Evolutionary conservation across 805 yeast genomes (phyloP).

Genomic region (Huiozyma naganishii): DNA sequence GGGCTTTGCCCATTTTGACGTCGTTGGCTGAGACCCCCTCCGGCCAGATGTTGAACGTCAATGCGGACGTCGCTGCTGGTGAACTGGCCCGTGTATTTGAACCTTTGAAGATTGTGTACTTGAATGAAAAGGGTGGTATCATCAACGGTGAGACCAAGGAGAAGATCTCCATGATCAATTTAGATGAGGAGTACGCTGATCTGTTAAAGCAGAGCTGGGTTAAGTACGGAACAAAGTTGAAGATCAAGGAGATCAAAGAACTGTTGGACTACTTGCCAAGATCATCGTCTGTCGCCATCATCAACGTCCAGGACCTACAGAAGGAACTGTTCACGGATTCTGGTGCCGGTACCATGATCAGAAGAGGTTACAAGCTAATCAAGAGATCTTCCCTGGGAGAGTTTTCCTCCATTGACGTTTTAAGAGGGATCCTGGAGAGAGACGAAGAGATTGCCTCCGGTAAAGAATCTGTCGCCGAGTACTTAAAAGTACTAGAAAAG

Average conservation of each 20-base stretch:
- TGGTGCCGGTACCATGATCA: slow-evolving; percentile 97
- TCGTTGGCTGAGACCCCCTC: slow-evolving; percentile 94
- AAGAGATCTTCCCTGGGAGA: slow-evolving; percentile 60
- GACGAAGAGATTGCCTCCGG: slow-evolving; percentile 69
- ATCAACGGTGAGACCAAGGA: slow-evolving; percentile 87
- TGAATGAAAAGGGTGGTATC: slow-evolving; percentile 96
- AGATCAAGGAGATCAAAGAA: slow-evolving; percentile 93
- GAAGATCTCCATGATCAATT: slow-evolving; percentile 77
- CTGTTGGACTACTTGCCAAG: slow-evolving; percentile 89
- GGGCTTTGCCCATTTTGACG: slow-evolving; percentile 92
- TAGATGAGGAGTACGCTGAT: slow-evolving; percentile 92
- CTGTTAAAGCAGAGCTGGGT: slow-evolving; percentile 94
- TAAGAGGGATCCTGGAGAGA: slow-evolving; percentile 65
- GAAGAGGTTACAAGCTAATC: slow-evolving; percentile 88
- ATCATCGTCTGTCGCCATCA: slow-evolving; percentile 95
- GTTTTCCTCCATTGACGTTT: slow-evolving; percentile 60
- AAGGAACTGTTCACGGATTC: slow-evolving; percentile 96
- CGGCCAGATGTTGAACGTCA: slow-evolving; percentile 93
- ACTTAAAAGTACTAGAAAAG: slow-evolving; percentile 59
- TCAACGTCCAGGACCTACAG: slow-evolving; percentile 88
- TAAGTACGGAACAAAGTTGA: slow-evolving; percentile 94
- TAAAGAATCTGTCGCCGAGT: slow-evolving; percentile 65
- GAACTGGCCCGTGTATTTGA: slow-evolving; percentile 94
- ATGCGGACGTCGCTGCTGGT: slow-evolving; percentile 98
- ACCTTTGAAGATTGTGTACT: slow-evolving; percentile 91